phyloP scores from a whole-genome alignment of 371 early-diverging fungal genomes.

The Apophysomyces variabilis region DNA sequence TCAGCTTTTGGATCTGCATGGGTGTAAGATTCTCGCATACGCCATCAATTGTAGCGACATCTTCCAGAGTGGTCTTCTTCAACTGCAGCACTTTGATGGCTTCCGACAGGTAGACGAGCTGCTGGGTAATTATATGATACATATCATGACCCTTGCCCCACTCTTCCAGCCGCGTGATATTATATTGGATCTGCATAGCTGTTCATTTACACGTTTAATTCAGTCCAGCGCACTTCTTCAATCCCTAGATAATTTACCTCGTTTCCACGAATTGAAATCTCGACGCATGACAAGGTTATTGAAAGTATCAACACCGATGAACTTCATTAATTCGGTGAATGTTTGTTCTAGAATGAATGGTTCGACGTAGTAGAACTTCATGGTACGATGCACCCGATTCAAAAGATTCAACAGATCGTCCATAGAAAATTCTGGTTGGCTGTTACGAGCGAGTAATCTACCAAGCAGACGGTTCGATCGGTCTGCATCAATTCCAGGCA shows the following conservation, averaged over 20 bases:
- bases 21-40: conserved; percentile 94
- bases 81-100: conserved; percentile 94
- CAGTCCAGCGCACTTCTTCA: neutral
- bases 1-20: conserved; percentile 93
- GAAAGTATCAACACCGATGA: conserved; percentile 91
- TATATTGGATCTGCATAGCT: conserved; percentile 97
- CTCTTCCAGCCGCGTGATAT: conserved; percentile 93
- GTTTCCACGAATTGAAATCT: conserved; percentile 89
- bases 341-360: conserved; percentile 80
- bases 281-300: conserved; percentile 94
- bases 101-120: conserved; percentile 92
- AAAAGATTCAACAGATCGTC: conserved; percentile 92
- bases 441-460: conserved; percentile 73
- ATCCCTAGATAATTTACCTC: conserved; percentile 50
- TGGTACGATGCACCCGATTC: conserved; percentile 87
- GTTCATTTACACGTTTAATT: neutral
- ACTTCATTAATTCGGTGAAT: conserved; percentile 86
- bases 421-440: conserved; percentile 82
- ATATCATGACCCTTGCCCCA: conserved; percentile 97
- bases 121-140: conserved; percentile 69
- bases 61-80: conserved; percentile 88
- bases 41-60: conserved; percentile 94
- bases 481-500: conserved; percentile 91
- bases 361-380: conserved; percentile 95
- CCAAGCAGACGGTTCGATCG: conserved; percentile 80